Conservation (phyloP, 345 rosid species). For the Eucalyptus regnans region DNA sequence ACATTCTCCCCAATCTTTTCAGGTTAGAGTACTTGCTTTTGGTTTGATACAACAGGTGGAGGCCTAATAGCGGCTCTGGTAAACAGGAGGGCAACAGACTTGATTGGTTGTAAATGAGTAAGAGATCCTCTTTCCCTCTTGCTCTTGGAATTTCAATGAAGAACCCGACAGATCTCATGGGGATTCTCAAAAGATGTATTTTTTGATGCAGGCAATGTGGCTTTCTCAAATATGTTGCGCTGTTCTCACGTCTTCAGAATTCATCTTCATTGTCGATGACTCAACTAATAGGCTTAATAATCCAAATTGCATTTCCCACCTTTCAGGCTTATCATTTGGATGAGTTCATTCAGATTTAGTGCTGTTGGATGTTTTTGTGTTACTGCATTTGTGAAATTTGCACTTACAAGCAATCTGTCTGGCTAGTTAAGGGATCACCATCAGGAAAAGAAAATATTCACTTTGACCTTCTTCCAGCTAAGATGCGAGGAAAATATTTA, state of each 20-base stretch:
- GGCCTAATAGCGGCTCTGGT: slow-evolving; percentile 5
- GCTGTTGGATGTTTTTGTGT: neutral
- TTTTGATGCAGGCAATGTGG: slow-evolving; percentile 42
- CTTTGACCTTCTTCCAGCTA: neutral
- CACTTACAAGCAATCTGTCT: neutral
- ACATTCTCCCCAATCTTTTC: neutral
- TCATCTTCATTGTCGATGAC: neutral
- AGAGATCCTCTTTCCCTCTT: neutral
- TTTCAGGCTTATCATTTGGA: neutral
- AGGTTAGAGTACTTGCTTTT: slow-evolving; percentile 3
- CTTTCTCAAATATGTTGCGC: slow-evolving; percentile 6
- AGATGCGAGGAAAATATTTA: neutral
- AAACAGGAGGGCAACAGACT: neutral
- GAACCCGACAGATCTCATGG: neutral
- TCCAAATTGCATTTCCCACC: neutral
- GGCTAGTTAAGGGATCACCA: neutral
- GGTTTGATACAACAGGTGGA: slow-evolving; percentile 5
- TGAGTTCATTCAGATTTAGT: neutral
- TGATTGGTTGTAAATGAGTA: neutral
- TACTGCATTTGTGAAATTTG: neutral
- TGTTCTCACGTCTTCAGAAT: neutral
- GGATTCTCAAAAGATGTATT: neutral
- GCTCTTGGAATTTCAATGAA: neutral
- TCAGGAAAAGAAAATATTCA: neutral
- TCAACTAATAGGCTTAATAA: neutral